Conservation (phyloP, 768 basidiomycete genomes). For the Auricularia cornea region DNA sequence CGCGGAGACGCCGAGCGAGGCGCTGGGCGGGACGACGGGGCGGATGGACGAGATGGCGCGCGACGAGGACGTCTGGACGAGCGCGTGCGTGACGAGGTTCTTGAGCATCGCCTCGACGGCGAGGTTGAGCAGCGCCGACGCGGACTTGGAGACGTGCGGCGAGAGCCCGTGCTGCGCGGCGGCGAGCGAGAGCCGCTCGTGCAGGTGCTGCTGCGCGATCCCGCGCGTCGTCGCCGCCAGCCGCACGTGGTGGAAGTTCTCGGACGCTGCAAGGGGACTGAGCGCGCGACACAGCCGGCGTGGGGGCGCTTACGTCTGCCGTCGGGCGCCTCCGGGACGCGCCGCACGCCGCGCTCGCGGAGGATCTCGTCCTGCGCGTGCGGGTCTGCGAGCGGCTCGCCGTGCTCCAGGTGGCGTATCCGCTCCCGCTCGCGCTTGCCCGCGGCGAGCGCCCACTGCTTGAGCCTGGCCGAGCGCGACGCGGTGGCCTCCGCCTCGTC, state of each 20-base stretch:
- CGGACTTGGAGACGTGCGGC: conserved; percentile 45
- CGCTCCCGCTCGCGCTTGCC: conserved; percentile 72
- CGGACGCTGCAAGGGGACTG: background rate
- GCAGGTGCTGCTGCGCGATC: conserved; percentile 67
- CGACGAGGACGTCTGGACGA: conserved; percentile 68
- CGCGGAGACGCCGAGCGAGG: conserved; percentile 54
- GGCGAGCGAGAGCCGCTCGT: conserved; percentile 73
- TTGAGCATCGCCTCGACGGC: conserved; percentile 84
- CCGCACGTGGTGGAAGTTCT: conserved; percentile 65
- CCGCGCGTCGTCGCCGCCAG: conserved; percentile 66
- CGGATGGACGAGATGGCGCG: conserved; percentile 69
- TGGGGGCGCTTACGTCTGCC: conserved; percentile 45
- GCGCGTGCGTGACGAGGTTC: conserved; percentile 71
- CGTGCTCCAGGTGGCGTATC: conserved; percentile 40
- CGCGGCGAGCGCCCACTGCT: conserved; percentile 63
- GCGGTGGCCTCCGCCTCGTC: conserved; percentile 45
- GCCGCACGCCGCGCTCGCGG: conserved; percentile 56
- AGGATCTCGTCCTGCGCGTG: conserved; percentile 58
- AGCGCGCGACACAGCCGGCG: background rate
- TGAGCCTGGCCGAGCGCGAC: conserved; percentile 56
- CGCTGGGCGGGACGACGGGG: conserved; percentile 33
- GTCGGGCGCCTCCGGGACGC: conserved; percentile 39
- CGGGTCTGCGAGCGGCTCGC: conserved; percentile 35
- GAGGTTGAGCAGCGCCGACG: conserved; percentile 62
- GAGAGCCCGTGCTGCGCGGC: conserved; percentile 67